Evolutionary conservation across 225 moss, liverwort and hornwort species (phyloP).

Genomic region (Sphagnum contortum): DNA sequence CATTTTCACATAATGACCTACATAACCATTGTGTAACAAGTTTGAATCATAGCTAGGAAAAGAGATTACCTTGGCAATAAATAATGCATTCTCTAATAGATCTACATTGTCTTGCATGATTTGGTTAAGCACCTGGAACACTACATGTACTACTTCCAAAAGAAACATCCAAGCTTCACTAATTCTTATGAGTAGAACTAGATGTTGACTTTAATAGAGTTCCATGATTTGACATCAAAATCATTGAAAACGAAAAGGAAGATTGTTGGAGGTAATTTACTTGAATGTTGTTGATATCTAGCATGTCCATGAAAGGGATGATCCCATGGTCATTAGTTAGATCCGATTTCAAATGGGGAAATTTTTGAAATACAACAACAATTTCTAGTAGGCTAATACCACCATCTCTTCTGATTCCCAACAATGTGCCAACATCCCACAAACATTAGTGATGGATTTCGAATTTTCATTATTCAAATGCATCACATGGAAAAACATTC

Average conservation of each 20-base stretch:
- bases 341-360: slow-evolving; percentile 77
- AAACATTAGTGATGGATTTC: too few relatives aligned
- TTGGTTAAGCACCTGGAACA: slow-evolving; percentile 76
- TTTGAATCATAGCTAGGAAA: not conserved
- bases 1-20: too few relatives aligned
- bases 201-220: too few relatives aligned
- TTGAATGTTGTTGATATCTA: slow-evolving; percentile 73
- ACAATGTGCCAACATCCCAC: too few relatives aligned
- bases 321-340: slow-evolving; percentile 84
- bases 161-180: too few relatives aligned
- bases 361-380: slow-evolving; percentile 75
- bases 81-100: slow-evolving; percentile 87
- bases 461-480: too few relatives aligned
- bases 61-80: slow-evolving; percentile 74
- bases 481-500: too few relatives aligned
- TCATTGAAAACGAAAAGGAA: too few relatives aligned
- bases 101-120: slow-evolving; percentile 62
- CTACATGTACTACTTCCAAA: slow-evolving; percentile 61
- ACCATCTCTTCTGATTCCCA: slow-evolving; percentile 60
- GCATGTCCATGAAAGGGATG: slow-evolving; percentile 85
- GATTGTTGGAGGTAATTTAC: slow-evolving; percentile 16
- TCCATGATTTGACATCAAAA: too few relatives aligned
- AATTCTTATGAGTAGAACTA: too few relatives aligned
- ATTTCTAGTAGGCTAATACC: slow-evolving; percentile 67
- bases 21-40: too few relatives aligned